A percentile compares a stretch with the other conserved stretches of the same genome.
Evolutionary conservation across 805 yeast genomes (phyloP).

Genomic region (Vanderwaltozyma yarrowii): DNA sequence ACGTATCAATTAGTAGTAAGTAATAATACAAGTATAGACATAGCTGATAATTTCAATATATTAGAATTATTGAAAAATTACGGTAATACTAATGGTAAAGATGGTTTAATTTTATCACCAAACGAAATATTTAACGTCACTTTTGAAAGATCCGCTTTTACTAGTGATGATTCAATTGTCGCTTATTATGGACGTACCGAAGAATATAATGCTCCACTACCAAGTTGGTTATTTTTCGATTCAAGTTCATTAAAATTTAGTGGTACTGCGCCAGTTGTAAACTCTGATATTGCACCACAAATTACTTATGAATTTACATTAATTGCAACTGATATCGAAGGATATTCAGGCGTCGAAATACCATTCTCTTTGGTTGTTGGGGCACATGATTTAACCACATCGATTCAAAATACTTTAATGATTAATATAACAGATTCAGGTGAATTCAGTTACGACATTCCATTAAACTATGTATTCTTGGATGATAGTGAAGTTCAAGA

Average conservation of each 20-base stretch:
- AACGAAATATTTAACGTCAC: conserved; percentile 54
- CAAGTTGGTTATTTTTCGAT: conserved; percentile 80
- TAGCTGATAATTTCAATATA: conserved; percentile 32
- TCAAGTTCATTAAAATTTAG: conserved; percentile 50
- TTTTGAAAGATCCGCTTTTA: conserved; percentile 55
- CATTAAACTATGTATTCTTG: conserved; percentile 50
- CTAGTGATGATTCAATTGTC: conserved; percentile 36
- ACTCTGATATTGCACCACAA: conserved; percentile 84
- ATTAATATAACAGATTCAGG: conserved; percentile 62
- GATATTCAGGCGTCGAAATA: conserved; percentile 62
- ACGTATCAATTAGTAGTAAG: conserved; percentile 55
- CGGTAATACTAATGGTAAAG: conserved; percentile 69
- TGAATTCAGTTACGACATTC: conserved; percentile 45
- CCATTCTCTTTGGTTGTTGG: conserved; percentile 72
- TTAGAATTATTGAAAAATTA: conserved; percentile 45
- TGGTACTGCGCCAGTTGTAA: conserved; percentile 83
- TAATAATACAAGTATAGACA: conserved; percentile 35
- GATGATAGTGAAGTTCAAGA: conserved; percentile 45
- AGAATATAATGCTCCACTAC: conserved; percentile 71
- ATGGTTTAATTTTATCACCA: conserved; percentile 65
- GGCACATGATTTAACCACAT: conserved; percentile 72
- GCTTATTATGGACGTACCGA: conserved; percentile 74
- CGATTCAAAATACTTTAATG: conserved; percentile 42
- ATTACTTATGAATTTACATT: conserved; percentile 55
- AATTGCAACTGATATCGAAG: conserved; percentile 70